Evolutionary conservation across 2,329 filamentous ascomycete genomes (phyloP), one percentile per base, ranked within the genome.

Genomic region (Ambrosiella cleistominuta): DNA sequence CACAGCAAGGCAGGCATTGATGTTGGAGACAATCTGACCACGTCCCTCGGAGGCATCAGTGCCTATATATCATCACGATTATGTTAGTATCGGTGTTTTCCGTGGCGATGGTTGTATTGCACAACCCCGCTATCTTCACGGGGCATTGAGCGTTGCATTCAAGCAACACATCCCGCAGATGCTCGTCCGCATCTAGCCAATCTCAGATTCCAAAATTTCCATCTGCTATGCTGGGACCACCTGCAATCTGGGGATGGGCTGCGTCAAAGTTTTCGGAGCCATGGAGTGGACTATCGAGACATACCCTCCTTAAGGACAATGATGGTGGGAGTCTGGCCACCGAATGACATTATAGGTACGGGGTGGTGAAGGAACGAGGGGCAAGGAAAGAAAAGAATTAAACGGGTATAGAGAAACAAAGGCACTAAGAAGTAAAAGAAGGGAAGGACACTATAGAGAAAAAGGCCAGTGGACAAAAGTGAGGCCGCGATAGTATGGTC

Each of bases 21-120:
- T 97, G 73, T 98, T 98, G 66, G 91, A 94, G 66, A 98, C 74
- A 67, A 98, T 85, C 74, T 98, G 93, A 58, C 90, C 90, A 71
- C 94, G 93, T 67, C 93, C 93, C 73, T 98, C 93, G 57, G 93
- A 97, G 66, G 89, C 82, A 72, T 98, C 93, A 75, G 93, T 98
- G 67, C 93, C 93, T 96, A 66, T 62, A 63, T 44, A 47, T 15
- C 15, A 12, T 17, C 51, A 27, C 17, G 49, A 17, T 44, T 47
- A 6, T 52, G 55, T 59, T 54, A 54, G 57, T 35, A 55, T 51
- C 39, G 39, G 39, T 42, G 39, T 51, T 13, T 51, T 2, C 2
- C 27, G 47, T 51, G n/a, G 8, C 7, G 15, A 13, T 40, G 47
- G 37, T 50, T 15, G 52, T 15, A 19, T 47, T 19, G 3, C n/a